Evolutionary conservation across 805 yeast species (phyloP).

Genomic region (Suhomyces pyralidae): DNA sequence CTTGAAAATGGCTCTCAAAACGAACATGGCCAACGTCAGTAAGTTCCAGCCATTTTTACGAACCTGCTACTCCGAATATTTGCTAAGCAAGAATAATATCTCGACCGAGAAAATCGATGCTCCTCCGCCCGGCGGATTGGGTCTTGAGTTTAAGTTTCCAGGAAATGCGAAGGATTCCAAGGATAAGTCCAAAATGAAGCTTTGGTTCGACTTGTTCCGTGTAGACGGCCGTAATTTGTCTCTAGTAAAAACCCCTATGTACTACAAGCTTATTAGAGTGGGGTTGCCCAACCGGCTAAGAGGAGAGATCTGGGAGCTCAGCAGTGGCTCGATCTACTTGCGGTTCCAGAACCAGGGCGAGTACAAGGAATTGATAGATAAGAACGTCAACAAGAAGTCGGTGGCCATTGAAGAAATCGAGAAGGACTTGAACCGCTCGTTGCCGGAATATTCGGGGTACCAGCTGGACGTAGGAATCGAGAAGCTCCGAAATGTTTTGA

Average conservation of each 20-base stretch:
- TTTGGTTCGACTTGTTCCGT: conserved; percentile 90
- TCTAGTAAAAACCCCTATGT: conserved; percentile 67
- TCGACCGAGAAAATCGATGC: conserved; percentile 40
- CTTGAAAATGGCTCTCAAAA: conserved; percentile 58
- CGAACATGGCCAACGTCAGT: conserved; percentile 61
- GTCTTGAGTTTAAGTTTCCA: conserved; percentile 80
- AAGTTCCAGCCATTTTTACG: conserved; percentile 61
- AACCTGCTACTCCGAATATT: conserved; percentile 81
- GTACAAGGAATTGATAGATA: conserved; percentile 56
- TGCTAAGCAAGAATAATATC: conserved; percentile 57
- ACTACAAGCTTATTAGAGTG: conserved; percentile 78
- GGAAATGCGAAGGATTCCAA: conserved; percentile 77
- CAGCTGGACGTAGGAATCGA: conserved; percentile 83
- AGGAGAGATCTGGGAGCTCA: conserved; percentile 95
- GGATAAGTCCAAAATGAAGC: conserved; percentile 80
- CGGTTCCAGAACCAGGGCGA: conserved; percentile 61
- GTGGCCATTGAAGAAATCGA: conserved; percentile 94
- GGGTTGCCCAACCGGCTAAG: conserved; percentile 93
- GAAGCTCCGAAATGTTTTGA: conserved; percentile 79
- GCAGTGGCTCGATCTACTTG: conserved; percentile 79
- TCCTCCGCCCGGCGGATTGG: conserved; percentile 83
- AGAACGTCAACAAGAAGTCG: conserved; percentile 62
- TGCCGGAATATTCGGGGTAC: conserved; percentile 95
- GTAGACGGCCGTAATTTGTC: conserved; percentile 83
- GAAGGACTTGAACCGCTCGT: conserved; percentile 88